A percentile compares a stretch with the other conserved stretches of the same genome.
Conservation (phyloP, 805 yeast genomes). For the Suhomyces vadensis region DNA sequence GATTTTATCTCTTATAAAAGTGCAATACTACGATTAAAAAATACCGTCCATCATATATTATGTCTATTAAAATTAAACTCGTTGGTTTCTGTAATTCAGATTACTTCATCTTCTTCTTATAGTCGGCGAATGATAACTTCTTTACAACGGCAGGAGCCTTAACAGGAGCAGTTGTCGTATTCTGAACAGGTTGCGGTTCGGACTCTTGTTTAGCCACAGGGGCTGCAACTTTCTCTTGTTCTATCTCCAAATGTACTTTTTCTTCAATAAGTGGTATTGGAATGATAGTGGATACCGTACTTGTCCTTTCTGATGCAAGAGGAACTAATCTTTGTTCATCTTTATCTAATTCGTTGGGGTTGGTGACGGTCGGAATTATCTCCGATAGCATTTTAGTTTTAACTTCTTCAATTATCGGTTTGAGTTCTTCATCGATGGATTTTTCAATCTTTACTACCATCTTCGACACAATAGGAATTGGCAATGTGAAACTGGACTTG, state of each 20-base stretch:
- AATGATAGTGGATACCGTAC: neutral
- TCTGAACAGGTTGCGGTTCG: too few species aligned
- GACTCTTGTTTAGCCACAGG: neutral
- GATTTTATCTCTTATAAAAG: too few species aligned
- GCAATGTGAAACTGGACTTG: slow-evolving; percentile 8
- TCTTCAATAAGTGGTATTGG: slow-evolving; percentile 5
- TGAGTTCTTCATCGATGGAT: slow-evolving; percentile 22
- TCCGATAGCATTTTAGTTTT: slow-evolving; percentile 10
- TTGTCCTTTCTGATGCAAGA: slow-evolving; percentile 1
- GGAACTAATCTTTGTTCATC: neutral
- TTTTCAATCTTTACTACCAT: slow-evolving; percentile 23
- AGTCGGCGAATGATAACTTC: slow-evolving; percentile 74
- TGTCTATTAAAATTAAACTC: too few species aligned
- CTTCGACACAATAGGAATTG: slow-evolving; percentile 28
- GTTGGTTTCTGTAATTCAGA: too few species aligned
- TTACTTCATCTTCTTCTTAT: slow-evolving; percentile 56
- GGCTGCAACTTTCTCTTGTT: neutral
- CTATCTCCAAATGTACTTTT: neutral
- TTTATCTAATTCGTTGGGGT: neutral
- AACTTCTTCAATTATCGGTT: slow-evolving; percentile 23
- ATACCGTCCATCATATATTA: too few species aligned
- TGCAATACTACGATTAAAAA: too few species aligned
- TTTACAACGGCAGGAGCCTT: slow-evolving; percentile 35
- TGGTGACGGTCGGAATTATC: neutral
- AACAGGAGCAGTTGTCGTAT: too few species aligned